These are phyloP conservation scores for Huntiella abstrusa DNA, from an alignment of 2,329 filamentous ascomycete genomes.

Conservation along the genomic window DNA sequence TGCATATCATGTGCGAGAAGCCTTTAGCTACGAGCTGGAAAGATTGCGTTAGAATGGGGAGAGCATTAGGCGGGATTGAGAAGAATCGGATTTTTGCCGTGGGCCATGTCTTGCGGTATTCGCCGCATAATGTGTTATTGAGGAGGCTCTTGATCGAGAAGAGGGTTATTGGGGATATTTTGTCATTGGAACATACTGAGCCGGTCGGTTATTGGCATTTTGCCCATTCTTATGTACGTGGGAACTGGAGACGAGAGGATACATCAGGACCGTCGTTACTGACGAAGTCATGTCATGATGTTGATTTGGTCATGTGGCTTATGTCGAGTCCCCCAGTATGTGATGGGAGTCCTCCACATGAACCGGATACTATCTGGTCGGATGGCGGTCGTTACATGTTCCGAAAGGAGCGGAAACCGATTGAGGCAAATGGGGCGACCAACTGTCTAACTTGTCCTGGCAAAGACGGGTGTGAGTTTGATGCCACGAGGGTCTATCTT, in stretches of 20 bases:
- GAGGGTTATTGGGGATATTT: constrained; percentile 60
- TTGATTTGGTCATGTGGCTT: constrained; percentile 84
- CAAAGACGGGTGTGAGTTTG: constrained; percentile 52
- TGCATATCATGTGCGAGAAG: constrained; percentile 93
- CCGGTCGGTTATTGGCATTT: constrained; percentile 97
- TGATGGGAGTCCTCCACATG: constrained; percentile 36
- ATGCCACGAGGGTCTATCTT: constrained; percentile 65
- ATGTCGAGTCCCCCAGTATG: constrained; percentile 49
- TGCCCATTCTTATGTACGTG: constrained; percentile 72
- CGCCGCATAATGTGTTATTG: constrained; percentile 75
- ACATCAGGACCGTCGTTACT: constrained; percentile 64
- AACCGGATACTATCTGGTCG: constrained; percentile 59
- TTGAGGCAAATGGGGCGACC: constrained; percentile 52
- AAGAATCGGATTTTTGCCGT: constrained; percentile 54
- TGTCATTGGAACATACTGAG: constrained; percentile 80
- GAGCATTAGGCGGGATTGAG: constrained; percentile 24
- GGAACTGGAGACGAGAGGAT: constrained; percentile 78
- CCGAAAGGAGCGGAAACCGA: constrained; percentile 55
- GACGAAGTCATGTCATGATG: constrained; percentile 91
- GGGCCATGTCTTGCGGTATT: constrained; percentile 85
- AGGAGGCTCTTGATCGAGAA: constrained; percentile 60
- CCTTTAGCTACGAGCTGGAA: constrained; percentile 62
- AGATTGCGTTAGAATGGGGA: constrained; percentile 62
- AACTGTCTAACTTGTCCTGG: constrained; percentile 67
- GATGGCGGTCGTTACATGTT: constrained; percentile 64